Evolutionary conservation across 2,329 filamentous ascomycete species (phyloP).

Genomic region (Aphanoascus verrucosus): DNA sequence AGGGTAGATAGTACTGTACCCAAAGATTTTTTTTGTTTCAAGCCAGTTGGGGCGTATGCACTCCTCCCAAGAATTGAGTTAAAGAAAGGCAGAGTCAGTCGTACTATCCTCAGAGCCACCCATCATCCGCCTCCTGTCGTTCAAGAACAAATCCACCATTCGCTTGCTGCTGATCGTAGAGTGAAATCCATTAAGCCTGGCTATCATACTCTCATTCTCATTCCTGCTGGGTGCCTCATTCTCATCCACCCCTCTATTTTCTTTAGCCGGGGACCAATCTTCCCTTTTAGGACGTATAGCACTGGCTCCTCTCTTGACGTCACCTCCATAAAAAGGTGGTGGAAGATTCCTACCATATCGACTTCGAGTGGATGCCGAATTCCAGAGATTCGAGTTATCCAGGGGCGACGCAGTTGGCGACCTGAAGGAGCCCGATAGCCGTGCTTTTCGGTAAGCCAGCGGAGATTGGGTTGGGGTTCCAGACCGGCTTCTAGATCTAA

Average conservation of each 20-base stretch:
- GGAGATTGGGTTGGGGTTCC: constrained; percentile 12
- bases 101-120: constrained; percentile 12
- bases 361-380: constrained; percentile 3
- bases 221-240: neutral
- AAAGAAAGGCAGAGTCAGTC: constrained; percentile 17
- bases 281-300: constrained; percentile 12
- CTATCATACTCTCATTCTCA: neutral
- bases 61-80: neutral
- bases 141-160: constrained; percentile 20
- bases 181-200: constrained; percentile 14
- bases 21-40: too few species aligned
- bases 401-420: constrained; percentile 7
- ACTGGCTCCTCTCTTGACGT: constrained; percentile 7
- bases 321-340: constrained; percentile 1
- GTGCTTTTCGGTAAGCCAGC: constrained; percentile 12
- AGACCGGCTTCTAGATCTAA: constrained; percentile 9
- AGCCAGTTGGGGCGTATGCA: too few species aligned
- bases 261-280: constrained; percentile 12
- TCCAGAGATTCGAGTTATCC: neutral
- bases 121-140: constrained; percentile 16
- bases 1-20: too few species aligned
- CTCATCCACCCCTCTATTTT: constrained; percentile 12
- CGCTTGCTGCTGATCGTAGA: constrained; percentile 18
- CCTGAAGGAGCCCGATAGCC: neutral
- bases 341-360: constrained; percentile 4